Evolutionary conservation across 169 alveolate species (phyloP), one percentile per base, ranked within the genome.

Genomic region (Theileria parva): DNA sequence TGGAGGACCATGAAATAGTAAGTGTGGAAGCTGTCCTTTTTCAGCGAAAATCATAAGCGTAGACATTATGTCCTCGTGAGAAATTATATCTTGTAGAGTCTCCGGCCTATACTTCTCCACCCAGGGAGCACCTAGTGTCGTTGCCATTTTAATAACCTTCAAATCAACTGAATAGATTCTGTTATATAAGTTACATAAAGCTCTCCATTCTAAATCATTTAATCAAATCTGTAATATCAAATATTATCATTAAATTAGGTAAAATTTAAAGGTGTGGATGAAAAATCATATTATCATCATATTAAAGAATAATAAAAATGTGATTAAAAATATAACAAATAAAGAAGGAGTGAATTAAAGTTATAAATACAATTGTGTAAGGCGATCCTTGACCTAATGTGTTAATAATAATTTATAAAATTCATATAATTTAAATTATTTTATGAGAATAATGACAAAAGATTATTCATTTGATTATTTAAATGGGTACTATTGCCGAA

Each of bases 1-100:
- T 12, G 99, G 99, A 21, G 99, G 99, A 0, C 99, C 99, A 67
- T 95, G 98, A 61, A 97, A 88, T 32, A 97, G 94, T 57, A 97
- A 86, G 86, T 97, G 98, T 0, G 99, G 99, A 60, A 97, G 88
- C 73, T 95, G 97, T n/a, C 99, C 99, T 67, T 94, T 86, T 72
- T 93, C 91, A 15, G 97, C 94, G 57, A 97, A 96, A 27, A 94
- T 92, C 93, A 91, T 92, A 61, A 97, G 90, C 59, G 98, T 95
- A 37, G 94, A 91, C 70, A 97, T 94, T 63, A 97, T 96, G 86
- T 96, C 96, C 21, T 91, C 94, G 79, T 98, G 99, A 12, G 99
- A 98, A 32, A 96, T 94, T 50, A 97, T 95, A 80, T 97, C 99
- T 66, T 89, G 92, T 8, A 97, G 78, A 12, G 95, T 91, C 70